A percentile compares a stretch with the other conserved stretches of the same genome.
Evolutionary conservation across 78 protist genomes (phyloP).

Genomic region (Dictyostelium firmibasis): DNA sequence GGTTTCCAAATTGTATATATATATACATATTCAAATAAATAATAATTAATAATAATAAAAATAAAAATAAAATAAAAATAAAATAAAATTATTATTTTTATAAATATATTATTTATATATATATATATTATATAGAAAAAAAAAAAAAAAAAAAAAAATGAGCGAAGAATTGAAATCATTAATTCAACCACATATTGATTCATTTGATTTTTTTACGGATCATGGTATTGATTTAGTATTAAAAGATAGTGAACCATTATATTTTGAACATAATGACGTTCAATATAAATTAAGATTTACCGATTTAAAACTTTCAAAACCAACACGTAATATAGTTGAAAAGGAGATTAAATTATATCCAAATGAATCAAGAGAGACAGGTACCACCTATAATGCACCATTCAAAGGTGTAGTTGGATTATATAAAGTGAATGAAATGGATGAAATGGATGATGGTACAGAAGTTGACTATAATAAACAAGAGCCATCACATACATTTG

Average conservation of each 20-base stretch:
- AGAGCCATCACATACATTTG: not conserved
- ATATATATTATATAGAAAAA: not conserved
- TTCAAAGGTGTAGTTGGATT: not conserved
- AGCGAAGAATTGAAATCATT: constrained; percentile 32
- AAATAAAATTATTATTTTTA: not conserved
- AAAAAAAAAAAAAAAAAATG: not conserved
- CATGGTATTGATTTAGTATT: constrained; percentile 21
- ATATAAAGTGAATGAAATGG: not conserved
- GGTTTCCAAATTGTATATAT: not conserved
- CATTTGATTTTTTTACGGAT: constrained; percentile 68
- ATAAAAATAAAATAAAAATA: not conserved
- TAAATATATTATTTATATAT: not conserved
- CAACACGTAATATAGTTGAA: not conserved
- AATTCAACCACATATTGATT: constrained; percentile 78
- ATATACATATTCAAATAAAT: not conserved
- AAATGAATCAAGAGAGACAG: constrained; percentile 24
- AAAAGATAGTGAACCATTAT: constrained; percentile 10
- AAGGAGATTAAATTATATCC: not conserved
- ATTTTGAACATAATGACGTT: not conserved
- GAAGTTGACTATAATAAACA: not conserved
- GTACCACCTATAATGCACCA: constrained; percentile 8
- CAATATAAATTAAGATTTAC: not conserved
- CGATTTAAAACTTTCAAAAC: not conserved
- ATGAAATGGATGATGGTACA: not conserved
- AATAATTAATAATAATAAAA: not conserved